Evolutionary conservation across 352 stramenopile genomes (phyloP), one percentile per base, ranked within the genome.

Genomic region (Thraustotheca clavata): DNA sequence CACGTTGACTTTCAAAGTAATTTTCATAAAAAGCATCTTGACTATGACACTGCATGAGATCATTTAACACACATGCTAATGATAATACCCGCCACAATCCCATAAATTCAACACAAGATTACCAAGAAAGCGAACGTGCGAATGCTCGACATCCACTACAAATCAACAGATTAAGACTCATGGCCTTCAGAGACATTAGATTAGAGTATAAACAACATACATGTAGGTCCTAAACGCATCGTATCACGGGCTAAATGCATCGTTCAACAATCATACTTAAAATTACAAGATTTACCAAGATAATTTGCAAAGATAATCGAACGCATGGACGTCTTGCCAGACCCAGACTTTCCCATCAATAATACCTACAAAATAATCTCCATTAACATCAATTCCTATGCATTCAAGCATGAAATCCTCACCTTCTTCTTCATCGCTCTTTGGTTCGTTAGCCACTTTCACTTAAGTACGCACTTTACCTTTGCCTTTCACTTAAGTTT

Each of bases 261-360:
- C 33, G 34, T 16, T 35, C 12, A 43, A 11, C 16, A 43, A 12
- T 47, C 20, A 26, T 6, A 47, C 18, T 14, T n/a, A 27, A 29
- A 24, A 49, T 12, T 20, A 22, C 20, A 18, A 63, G 9, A 16
- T 62, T 36, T 71, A 94, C 81, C 95, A 60, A 99, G 73, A 76
- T 99, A 99, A 80, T 99, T 99, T 67, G 97, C 97, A 74, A 99
- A 99, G 72, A 99, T 99, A 68, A 99, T 99, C 49, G 91, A 98
- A 59, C 97, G 77, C 97, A 99, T 99, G 55, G 96, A 99, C 52
- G 96, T 99, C 79, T 99, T 99, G 68, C 96, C 96, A 20, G 88
- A 92, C 40, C 92, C 91, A 43, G 87, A 98, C 73, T 97, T 98
- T 66, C 94, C 94, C 90, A 98, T 98, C 60, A 98, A 76, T 29